A percentile compares a stretch with the other conserved stretches of the same genome.
Evolutionary conservation across 352 stramenopile species (phyloP).

Genomic region (Globisporangium acanthophoron): DNA sequence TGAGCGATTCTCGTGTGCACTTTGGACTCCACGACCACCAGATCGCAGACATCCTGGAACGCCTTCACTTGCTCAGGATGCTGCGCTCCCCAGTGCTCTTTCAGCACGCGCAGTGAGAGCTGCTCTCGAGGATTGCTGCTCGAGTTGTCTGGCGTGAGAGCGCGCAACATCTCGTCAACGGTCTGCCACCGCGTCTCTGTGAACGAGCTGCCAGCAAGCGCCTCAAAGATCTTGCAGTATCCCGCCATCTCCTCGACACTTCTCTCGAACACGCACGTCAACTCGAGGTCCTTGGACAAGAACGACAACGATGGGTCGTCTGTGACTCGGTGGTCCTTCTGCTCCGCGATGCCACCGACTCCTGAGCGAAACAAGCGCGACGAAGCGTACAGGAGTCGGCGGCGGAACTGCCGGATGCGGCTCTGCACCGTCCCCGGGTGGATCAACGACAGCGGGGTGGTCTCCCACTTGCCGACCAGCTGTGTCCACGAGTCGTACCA

Average conservation of each 20-base stretch:
- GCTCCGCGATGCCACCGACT: slow-evolving; percentile 1
- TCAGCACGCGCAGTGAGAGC: slow-evolving; percentile 22
- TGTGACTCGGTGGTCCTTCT: slow-evolving; percentile 5
- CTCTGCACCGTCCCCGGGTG: slow-evolving; percentile 47
- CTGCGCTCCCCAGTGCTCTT: slow-evolving; percentile 15
- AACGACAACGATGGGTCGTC: slow-evolving; percentile 4
- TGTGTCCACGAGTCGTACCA: slow-evolving; percentile 50
- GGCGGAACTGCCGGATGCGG: slow-evolving; percentile 53
- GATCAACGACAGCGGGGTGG: slow-evolving; percentile 26
- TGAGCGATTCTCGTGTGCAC: slow-evolving; percentile 31
- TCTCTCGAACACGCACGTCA: slow-evolving; percentile 27
- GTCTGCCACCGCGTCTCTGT: slow-evolving; percentile 31
- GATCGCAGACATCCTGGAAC: slow-evolving; percentile 38
- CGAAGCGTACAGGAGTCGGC: slow-evolving; percentile 34
- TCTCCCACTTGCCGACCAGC: slow-evolving; percentile 42
- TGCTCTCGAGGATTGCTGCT: neutral
- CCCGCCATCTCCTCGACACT: slow-evolving; percentile 40
- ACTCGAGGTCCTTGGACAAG: slow-evolving; percentile 18
- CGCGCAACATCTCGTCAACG: slow-evolving; percentile 10
- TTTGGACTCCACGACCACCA: slow-evolving; percentile 49
- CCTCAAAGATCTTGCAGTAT: slow-evolving; percentile 46
- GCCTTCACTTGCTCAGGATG: neutral
- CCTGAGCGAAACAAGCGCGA: slow-evolving; percentile 21
- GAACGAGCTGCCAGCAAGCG: slow-evolving; percentile 33
- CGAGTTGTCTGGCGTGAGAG: neutral